phyloP scores from a whole-genome alignment of 148 eudicot genomes.

The Vaccinium vitisidaea region DNA sequence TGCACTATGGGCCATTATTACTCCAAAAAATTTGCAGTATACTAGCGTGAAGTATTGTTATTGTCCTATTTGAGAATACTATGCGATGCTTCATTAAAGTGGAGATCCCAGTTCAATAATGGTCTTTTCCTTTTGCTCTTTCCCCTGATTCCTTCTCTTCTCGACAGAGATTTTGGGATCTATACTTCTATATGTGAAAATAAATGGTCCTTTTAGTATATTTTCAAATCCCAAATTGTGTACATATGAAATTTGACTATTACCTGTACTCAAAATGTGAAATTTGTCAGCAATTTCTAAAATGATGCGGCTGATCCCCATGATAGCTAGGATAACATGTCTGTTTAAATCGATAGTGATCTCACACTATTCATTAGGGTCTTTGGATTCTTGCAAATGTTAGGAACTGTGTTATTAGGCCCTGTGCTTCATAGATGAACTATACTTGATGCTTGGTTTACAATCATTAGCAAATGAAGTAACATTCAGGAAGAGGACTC shows the following conservation, averaged over 20 bases:
- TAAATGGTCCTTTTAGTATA: neutral
- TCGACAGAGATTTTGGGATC: neutral
- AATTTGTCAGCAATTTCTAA: neutral
- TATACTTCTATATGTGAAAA: neutral
- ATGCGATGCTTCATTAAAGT: neutral
- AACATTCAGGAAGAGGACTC: neutral
- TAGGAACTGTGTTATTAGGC: neutral
- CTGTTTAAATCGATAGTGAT: no score
- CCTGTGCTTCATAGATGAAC: neutral
- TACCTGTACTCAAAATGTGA: neutral
- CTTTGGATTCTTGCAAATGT: neutral
- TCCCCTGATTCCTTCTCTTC: neutral
- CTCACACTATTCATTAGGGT: neutral
- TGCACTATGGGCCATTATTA: neutral
- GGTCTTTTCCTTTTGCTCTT: neutral
- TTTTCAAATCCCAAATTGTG: neutral
- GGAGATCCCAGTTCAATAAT: conserved; percentile 5
- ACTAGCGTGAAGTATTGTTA: neutral
- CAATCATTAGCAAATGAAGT: neutral
- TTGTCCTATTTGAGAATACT: neutral
- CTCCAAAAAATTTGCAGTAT: neutral
- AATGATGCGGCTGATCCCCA: neutral
- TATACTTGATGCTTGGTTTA: neutral
- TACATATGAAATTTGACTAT: neutral
- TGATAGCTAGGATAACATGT: neutral